Percentiles rank a stretch among this genome's conserved stretches.
Conservation (phyloP, 768 basidiomycete species). For the Boletus sensibilis region DNA sequence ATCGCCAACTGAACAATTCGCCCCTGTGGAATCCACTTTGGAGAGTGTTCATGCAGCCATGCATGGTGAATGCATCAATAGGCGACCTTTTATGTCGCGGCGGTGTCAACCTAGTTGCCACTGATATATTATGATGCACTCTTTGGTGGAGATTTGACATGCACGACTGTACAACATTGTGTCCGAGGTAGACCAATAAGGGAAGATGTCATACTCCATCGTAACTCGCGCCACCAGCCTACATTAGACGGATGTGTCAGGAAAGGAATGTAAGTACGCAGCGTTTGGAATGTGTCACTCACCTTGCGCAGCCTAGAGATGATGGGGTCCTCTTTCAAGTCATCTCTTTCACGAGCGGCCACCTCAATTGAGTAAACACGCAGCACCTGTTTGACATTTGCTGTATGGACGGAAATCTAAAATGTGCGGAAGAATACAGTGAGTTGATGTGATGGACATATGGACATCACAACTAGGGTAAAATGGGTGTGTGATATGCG, state of each 20-base stretch:
- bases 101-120: slow-evolving; percentile 25
- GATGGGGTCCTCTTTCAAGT: slow-evolving; percentile 87
- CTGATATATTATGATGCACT: slow-evolving; percentile 25
- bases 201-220: slow-evolving; percentile 62
- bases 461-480: slow-evolving; percentile 23
- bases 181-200: slow-evolving; percentile 12
- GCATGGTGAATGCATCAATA: neutral
- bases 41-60: neutral
- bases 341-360: slow-evolving; percentile 76
- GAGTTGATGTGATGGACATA: slow-evolving; percentile 32
- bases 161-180: slow-evolving; percentile 13
- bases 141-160: slow-evolving; percentile 11
- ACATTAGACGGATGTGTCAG: slow-evolving; percentile 17
- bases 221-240: slow-evolving; percentile 90
- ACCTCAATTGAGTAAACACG: slow-evolving; percentile 85
- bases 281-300: slow-evolving; percentile 25
- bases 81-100: slow-evolving; percentile 4
- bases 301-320: slow-evolving; percentile 81
- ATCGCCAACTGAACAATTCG: slow-evolving; percentile 21
- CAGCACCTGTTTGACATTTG: slow-evolving; percentile 82
- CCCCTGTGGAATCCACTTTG: neutral
- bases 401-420: slow-evolving; percentile 89
- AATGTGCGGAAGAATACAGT: slow-evolving; percentile 19
- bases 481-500: slow-evolving; percentile 25
- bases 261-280: slow-evolving; percentile 8